These are phyloP conservation scores for Euphorbia tirucalli DNA, from an alignment of 345 rosid genomes.

Conservation along the genomic window DNA sequence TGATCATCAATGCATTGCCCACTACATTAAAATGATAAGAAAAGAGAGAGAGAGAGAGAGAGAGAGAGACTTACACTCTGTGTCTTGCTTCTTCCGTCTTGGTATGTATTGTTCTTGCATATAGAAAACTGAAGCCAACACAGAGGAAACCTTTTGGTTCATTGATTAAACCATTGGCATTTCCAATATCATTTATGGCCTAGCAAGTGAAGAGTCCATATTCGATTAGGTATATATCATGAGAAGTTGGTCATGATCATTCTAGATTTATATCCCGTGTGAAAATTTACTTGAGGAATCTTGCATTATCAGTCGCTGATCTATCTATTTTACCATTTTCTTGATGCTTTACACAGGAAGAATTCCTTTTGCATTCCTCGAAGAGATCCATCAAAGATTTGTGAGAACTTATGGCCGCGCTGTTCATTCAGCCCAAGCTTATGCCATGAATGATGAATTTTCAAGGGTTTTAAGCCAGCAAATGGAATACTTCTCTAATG, in stretches of 20 bases:
- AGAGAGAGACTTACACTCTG: not conserved
- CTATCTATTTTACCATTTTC: not conserved
- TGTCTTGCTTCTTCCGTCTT: not conserved
- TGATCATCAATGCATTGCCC: not conserved
- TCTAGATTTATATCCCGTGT: not conserved
- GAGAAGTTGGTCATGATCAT: not conserved
- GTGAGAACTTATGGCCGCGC: constrained; percentile 68
- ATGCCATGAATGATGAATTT: constrained; percentile 93
- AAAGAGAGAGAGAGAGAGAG: not conserved
- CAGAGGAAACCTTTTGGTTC: not conserved
- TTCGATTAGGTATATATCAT: not conserved
- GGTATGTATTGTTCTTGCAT: not conserved
- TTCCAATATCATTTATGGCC: not conserved
- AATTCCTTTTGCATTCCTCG: constrained; percentile 88
- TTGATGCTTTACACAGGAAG: constrained; percentile 46
- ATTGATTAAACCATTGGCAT: not conserved
- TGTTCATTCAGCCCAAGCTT: constrained; percentile 76
- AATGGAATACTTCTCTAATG: constrained; percentile 77
- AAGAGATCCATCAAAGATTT: constrained; percentile 92
- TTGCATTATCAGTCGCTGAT: not conserved
- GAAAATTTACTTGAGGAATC: not conserved
- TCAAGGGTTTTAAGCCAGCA: constrained; percentile 94
- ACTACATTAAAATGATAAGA: not conserved
- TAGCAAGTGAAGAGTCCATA: not conserved
- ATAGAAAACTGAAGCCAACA: not conserved